Evolutionary conservation across 441 rosid species (phyloP).

Genomic region (Theobroma grandiflorum): DNA sequence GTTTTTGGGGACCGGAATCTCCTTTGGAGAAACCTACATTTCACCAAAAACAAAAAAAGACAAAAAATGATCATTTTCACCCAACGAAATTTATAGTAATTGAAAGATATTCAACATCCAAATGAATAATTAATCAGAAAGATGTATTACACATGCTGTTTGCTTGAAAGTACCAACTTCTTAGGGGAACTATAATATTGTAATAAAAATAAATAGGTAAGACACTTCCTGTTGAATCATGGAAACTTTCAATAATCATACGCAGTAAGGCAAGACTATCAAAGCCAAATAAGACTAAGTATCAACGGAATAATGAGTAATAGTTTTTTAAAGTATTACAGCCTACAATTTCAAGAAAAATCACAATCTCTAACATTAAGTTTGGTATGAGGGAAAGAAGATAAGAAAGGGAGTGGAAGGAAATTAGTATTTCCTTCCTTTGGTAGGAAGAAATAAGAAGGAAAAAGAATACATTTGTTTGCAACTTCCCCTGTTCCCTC

Average conservation of each 20-base stretch:
- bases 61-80: background rate
- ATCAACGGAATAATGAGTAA: background rate
- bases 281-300: background rate
- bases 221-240: background rate
- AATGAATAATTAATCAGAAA: constrained; percentile 8
- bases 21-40: constrained; percentile 74
- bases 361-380: background rate
- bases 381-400: too few relatives aligned
- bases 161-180: background rate
- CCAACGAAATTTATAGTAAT: background rate
- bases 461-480: too few relatives aligned
- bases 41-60: background rate
- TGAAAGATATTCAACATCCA: background rate
- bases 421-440: too few relatives aligned
- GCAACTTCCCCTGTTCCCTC: too few relatives aligned
- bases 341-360: background rate
- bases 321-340: background rate
- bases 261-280: background rate
- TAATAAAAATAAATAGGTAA: background rate
- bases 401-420: too few relatives aligned
- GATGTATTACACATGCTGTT: background rate
- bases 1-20: constrained; percentile 74
- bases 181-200: background rate
- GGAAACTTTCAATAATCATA: background rate
- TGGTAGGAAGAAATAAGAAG: too few relatives aligned